Conservation (phyloP, 2,329 filamentous ascomycete species). For the Tolypocladium tundrense region DNA sequence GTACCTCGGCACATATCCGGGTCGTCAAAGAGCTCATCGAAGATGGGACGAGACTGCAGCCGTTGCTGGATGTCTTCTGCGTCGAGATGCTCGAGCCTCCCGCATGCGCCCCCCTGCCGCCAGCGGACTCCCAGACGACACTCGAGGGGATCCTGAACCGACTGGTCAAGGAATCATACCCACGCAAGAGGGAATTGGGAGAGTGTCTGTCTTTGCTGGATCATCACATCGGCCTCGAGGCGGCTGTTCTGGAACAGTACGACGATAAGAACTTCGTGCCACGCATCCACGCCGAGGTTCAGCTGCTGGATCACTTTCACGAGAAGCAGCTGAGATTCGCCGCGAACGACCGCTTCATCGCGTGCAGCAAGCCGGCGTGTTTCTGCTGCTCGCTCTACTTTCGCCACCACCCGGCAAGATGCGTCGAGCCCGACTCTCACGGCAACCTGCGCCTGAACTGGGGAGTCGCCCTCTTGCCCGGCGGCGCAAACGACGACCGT, state of each 20-base stretch:
- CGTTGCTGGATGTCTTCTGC: slow-evolving; percentile 20
- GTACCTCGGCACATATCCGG: slow-evolving; percentile 30
- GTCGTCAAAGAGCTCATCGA: slow-evolving; percentile 26
- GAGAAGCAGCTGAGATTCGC: slow-evolving; percentile 18
- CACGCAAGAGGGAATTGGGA: neutral
- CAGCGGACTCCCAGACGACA: slow-evolving; percentile 15
- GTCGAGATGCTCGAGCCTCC: slow-evolving; percentile 12
- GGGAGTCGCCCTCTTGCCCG: neutral
- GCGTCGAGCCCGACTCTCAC: slow-evolving; percentile 2
- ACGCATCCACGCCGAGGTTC: slow-evolving; percentile 31
- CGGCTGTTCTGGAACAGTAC: neutral
- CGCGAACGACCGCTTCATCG: slow-evolving; percentile 29
- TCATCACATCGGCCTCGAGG: neutral
- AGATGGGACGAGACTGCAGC: slow-evolving; percentile 16
- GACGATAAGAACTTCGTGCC: neutral
- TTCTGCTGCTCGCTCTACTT: slow-evolving; percentile 34
- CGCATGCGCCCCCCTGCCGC: slow-evolving; percentile 8
- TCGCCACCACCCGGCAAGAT: slow-evolving; percentile 18
- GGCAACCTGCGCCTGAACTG: slow-evolving; percentile 3
- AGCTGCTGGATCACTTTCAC: slow-evolving; percentile 33
- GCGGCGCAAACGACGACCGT: neutral
- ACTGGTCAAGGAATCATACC: slow-evolving; percentile 12
- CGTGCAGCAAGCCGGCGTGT: slow-evolving; percentile 38
- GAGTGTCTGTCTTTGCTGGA: neutral
- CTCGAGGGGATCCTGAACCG: slow-evolving; percentile 20